Conservation (phyloP, 2,329 filamentous ascomycete species). For the Alternaria conjuncta region DNA sequence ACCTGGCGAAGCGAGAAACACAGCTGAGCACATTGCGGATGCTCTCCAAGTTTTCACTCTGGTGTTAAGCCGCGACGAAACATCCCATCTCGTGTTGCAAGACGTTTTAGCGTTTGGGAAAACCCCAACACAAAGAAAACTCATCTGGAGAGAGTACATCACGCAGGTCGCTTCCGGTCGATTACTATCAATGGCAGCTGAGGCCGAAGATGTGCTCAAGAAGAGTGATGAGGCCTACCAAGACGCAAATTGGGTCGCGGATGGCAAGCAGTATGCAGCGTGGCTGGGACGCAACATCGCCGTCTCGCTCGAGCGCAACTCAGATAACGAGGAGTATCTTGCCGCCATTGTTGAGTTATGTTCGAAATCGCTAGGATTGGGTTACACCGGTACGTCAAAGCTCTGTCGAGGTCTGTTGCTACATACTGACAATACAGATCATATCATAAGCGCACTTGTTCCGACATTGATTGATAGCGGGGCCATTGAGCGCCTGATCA, state of each 20-base stretch:
- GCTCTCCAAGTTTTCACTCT: constrained; percentile 52
- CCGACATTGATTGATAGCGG: constrained; percentile 18
- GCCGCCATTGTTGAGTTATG: constrained; percentile 51
- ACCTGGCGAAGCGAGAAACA: constrained; percentile 37
- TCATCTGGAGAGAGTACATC: constrained; percentile 70
- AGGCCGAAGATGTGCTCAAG: constrained; percentile 62
- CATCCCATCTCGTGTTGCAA: constrained; percentile 54
- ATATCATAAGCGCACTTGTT: constrained; percentile 26
- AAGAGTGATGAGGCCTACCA: constrained; percentile 27
- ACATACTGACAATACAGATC: constrained; percentile 26
- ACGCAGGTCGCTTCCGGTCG: constrained; percentile 65
- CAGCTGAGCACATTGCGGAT: constrained; percentile 46
- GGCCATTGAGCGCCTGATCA: constrained; percentile 29
- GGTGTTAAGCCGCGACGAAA: constrained; percentile 54
- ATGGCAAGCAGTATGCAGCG: constrained; percentile 67
- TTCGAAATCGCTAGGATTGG: constrained; percentile 70
- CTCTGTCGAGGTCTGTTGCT: background rate
- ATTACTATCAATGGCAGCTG: constrained; percentile 63
- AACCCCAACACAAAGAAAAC: constrained; percentile 54
- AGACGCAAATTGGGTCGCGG: constrained; percentile 64
- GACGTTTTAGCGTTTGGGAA: constrained; percentile 51
- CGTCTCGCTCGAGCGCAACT: constrained; percentile 52
- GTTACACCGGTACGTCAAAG: constrained; percentile 65
- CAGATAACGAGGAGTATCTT: constrained; percentile 44
- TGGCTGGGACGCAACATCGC: constrained; percentile 76